phyloP scores from a whole-genome alignment of 306 rosid genomes.

The Prunus dulcis region DNA sequence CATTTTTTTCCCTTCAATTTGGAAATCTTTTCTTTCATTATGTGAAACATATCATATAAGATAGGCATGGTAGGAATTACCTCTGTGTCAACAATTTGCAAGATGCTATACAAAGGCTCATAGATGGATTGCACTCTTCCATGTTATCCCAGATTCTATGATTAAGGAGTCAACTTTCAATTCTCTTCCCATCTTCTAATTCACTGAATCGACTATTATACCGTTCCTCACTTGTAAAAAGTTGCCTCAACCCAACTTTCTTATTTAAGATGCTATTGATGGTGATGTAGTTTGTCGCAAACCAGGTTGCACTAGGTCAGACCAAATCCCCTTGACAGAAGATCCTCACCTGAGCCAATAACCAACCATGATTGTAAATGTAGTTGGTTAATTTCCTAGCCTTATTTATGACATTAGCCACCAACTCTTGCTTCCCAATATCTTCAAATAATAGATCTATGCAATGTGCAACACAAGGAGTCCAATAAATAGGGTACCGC shows the following conservation, averaged over 20 bases:
- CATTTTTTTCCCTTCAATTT: not conserved
- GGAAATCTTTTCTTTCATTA: not conserved
- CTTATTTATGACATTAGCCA: not conserved
- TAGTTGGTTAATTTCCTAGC: not conserved
- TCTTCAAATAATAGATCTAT: not conserved
- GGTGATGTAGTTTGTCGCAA: not conserved
- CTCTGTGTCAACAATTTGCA: not conserved
- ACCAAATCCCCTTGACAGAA: not conserved
- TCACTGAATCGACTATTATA: not conserved
- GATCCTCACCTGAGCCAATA: not conserved
- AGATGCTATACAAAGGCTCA: not conserved
- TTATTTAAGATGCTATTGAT: not conserved
- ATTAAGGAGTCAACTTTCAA: not conserved
- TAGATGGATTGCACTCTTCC: not conserved
- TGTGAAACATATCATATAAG: not conserved
- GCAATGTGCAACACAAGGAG: not conserved
- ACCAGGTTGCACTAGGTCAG: not conserved
- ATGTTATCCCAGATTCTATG: not conserved
- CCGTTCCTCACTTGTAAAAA: not conserved
- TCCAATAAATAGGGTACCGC: not conserved
- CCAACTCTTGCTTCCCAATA: not conserved
- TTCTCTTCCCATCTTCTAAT: not conserved
- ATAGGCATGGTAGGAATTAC: not conserved
- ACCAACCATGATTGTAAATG: not conserved
- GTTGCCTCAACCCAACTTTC: not conserved